Evolutionary conservation across 768 basidiomycete species (phyloP).

Genomic region (Russula compacta): DNA sequence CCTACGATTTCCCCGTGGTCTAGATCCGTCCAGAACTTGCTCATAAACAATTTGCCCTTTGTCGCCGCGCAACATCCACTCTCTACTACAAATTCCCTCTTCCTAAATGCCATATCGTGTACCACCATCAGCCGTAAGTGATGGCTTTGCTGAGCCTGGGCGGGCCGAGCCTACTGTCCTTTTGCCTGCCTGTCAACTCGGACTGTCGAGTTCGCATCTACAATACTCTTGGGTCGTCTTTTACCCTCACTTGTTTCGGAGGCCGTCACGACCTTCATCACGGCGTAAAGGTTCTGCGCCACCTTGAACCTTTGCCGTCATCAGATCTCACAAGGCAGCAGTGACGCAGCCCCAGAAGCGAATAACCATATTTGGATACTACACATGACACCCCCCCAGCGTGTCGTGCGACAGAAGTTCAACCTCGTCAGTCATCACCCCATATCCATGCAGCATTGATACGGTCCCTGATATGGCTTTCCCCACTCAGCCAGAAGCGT

Average conservation of each 20-base stretch:
- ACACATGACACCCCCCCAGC: constrained; percentile 1
- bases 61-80: constrained; percentile 9
- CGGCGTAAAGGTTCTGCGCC: background rate
- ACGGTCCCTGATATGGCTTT: constrained; percentile 6
- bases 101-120: background rate
- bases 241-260: background rate
- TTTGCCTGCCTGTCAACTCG: background rate
- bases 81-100: constrained; percentile 8
- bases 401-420: background rate
- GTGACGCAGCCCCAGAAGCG: constrained; percentile 7
- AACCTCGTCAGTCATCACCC: constrained; percentile 1
- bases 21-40: constrained; percentile 16
- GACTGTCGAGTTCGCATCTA: background rate
- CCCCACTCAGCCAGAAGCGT: constrained; percentile 2
- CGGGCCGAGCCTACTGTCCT: background rate
- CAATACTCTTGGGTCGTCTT: background rate
- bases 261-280: background rate
- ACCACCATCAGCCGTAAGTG: constrained; percentile 5
- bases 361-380: background rate
- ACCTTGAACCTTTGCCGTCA: background rate
- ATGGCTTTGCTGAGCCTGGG: background rate
- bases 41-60: background rate
- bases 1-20: constrained; percentile 17
- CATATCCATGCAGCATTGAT: constrained; percentile 1
- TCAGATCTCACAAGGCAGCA: background rate